phyloP scores from a whole-genome alignment of 768 basidiomycete species.

The Dentipellis sp. region DNA sequence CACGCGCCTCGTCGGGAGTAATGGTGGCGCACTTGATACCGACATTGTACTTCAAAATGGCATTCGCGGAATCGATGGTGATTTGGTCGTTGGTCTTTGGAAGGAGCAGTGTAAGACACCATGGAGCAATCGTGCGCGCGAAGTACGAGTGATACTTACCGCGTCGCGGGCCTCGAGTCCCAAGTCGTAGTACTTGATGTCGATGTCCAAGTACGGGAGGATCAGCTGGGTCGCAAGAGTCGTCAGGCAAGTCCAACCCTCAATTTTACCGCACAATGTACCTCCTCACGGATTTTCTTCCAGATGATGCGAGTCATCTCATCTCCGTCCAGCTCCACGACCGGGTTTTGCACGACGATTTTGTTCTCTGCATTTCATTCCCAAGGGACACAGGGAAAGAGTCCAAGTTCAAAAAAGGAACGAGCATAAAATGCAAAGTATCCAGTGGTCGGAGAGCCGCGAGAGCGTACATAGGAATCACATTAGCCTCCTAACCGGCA shows the following conservation, averaged over 20 bases:
- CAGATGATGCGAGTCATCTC: conserved; percentile 99
- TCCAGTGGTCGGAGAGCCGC: not conserved
- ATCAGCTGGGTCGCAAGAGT: conserved; percentile 59
- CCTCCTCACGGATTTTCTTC: conserved; percentile 96
- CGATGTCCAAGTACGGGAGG: conserved; percentile 86
- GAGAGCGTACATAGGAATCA: not conserved
- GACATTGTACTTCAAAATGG: conserved; percentile 89
- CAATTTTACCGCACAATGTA: conserved; percentile 24
- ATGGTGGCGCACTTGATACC: conserved; percentile 99
- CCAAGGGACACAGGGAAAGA: not conserved
- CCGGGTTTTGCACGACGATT: conserved; percentile 79
- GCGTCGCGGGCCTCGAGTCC: conserved; percentile 89
- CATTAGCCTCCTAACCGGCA: not conserved
- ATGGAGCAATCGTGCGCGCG: not conserved
- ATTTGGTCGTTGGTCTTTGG: conserved; percentile 85
- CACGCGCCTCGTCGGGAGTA: conserved; percentile 95
- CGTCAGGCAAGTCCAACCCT: not conserved
- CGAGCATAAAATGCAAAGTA: not conserved
- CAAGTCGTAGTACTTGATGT: conserved; percentile 99
- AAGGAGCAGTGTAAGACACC: not conserved
- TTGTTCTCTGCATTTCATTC: conserved; percentile 24
- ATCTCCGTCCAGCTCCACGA: conserved; percentile 94
- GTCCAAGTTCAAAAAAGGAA: not conserved
- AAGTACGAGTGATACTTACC: conserved; percentile 28
- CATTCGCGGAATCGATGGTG: conserved; percentile 88